Evolutionary conservation across 129 eudicot species (phyloP), one percentile per base, ranked within the genome.

Genomic region (Artemisia argyi): DNA sequence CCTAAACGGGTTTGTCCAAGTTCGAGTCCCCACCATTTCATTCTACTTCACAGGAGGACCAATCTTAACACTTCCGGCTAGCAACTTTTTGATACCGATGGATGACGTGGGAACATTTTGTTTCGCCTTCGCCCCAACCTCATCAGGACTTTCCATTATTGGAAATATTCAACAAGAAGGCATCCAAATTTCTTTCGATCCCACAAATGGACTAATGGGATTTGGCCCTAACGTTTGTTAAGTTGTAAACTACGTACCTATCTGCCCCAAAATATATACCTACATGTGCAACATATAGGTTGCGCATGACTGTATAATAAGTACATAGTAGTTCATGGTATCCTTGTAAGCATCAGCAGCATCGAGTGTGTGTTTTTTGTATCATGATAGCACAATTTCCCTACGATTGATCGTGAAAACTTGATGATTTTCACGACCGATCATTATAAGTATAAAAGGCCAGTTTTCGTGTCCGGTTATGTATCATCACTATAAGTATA

Each of bases 121-220:
- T 71, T 89, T 93, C 32, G 98, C 96, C 26, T 93, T 93, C 46
- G 98, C 98, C 20, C 88, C 98, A 32, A 89, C 98, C 9, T 85
- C 91, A 1, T 79, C 96, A 1, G 90, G 85, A 68, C 84, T 87
- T 46, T 87, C 95, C 53, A 93, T 93, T 61, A 83, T 93, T 4
- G 98, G 98, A 60, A 93, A 93, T 63, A 93, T 93, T 47, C 98
- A 93, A 68, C 98, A 93, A 85, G 98, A 93, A 80, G 98, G 98
- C 20, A 93, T 93, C 35, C 98, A 93, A 70, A 87, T 89, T 8
- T 87, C 98, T 10, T 72, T 82, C 52, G 96, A 93, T 82, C 90
- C 80, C 2, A 68, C 90, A 16, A 89, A 82, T 75, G 96, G 90
- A 0, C 75, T 75, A 66, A 83, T 93, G 74, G 98, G 98, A 16